Evolutionary conservation across 768 basidiomycete species (phyloP).

Genomic region (Auriscalpium orientale): DNA sequence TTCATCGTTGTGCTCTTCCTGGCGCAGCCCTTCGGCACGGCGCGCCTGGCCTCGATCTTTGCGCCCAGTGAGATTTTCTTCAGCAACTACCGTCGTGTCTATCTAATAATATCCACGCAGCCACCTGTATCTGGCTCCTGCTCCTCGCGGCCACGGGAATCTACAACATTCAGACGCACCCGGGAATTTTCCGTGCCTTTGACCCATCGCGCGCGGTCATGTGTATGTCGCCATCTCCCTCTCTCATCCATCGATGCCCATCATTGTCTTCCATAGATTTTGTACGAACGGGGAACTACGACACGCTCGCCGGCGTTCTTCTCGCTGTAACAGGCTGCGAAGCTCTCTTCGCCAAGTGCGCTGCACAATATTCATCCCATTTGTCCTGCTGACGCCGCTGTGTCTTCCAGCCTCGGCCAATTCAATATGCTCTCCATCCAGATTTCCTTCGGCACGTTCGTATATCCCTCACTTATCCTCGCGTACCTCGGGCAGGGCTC

Average conservation of each 20-base stretch:
- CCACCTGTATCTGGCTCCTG: conserved; percentile 50
- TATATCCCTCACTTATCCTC: conserved; percentile 53
- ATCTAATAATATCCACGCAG: conserved; percentile 19
- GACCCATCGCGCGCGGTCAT: conserved; percentile 61
- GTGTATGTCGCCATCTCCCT: conserved; percentile 30
- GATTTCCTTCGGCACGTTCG: conserved; percentile 45
- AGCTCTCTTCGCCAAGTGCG: conserved; percentile 60
- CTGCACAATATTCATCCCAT: not conserved
- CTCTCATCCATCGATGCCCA: not conserved
- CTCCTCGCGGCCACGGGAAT: conserved; percentile 47
- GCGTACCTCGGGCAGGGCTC: conserved; percentile 72
- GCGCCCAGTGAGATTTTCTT: conserved; percentile 37
- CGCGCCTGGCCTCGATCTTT: conserved; percentile 41
- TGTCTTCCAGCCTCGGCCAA: conserved; percentile 45
- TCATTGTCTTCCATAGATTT: conserved; percentile 35
- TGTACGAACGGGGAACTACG: conserved; percentile 54
- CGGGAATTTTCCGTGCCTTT: conserved; percentile 57
- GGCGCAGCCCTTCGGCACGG: conserved; percentile 53
- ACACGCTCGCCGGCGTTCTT: conserved; percentile 54
- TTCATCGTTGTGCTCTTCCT: conserved; percentile 52
- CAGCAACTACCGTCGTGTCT: not conserved
- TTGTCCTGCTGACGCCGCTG: no score
- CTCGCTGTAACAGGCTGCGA: conserved; percentile 67
- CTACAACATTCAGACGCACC: conserved; percentile 44
- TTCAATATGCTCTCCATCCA: conserved; percentile 58